A percentile compares a stretch with the other conserved stretches of the same genome.
Evolutionary conservation across 306 rosid genomes (phyloP).

Genomic region (Glycyrrhiza uralensis): DNA sequence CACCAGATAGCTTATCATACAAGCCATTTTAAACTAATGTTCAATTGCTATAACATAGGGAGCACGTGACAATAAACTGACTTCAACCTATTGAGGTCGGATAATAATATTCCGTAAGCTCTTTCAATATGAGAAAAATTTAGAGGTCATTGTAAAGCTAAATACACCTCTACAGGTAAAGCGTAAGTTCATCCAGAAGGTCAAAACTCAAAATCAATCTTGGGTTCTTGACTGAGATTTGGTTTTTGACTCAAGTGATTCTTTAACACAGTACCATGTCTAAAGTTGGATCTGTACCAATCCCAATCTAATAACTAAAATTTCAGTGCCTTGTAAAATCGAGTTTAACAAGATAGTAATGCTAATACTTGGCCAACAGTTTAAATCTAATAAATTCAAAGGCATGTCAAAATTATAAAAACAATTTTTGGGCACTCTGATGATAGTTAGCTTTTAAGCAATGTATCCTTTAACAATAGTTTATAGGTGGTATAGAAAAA

Average conservation of each 20-base stretch:
- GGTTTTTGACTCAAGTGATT: background rate
- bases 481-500: background rate
- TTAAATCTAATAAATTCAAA: too few relatives aligned
- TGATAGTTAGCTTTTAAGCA: background rate
- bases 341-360: background rate
- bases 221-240: background rate
- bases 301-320: conserved; percentile 1
- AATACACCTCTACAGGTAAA: background rate
- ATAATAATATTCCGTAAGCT: background rate
- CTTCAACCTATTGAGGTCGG: background rate
- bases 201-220: conserved; percentile 2
- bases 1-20: background rate
- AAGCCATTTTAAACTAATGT: background rate
- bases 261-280: background rate
- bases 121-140: background rate
- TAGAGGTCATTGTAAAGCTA: background rate
- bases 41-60: background rate
- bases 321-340: background rate
- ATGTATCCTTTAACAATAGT: background rate
- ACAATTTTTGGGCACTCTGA: too few relatives aligned
- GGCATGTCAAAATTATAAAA: too few relatives aligned
- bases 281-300: background rate
- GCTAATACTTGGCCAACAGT: background rate
- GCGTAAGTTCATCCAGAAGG: background rate
- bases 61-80: background rate